Base-by-base conservation (phyloP, 2,329 filamentous ascomycete species). In the Leptodontidium sp. region DNA sequence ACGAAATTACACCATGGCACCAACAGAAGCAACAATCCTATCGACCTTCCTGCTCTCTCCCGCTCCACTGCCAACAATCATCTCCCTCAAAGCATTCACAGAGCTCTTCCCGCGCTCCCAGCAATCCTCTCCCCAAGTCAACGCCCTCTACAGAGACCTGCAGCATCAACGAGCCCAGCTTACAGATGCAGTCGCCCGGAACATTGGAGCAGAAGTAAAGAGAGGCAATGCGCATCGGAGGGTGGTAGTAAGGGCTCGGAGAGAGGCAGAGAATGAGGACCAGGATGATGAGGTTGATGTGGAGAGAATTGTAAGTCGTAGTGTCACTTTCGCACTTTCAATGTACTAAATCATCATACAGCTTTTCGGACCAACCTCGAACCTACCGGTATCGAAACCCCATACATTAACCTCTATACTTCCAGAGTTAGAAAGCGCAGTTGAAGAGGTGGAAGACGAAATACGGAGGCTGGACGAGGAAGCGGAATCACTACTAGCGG, bases 21-120 rank as follows among this genome's bases (percentile, higher is more conserved):
- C 61, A 9, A 90, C 89, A 55, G 94, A 97, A 82, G 84, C 87
- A 66, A 86, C 88, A 35, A 92, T 97, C 72, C 86, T 97, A 63
- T 85, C 85, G 76, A 90, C 91, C 80, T 97, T 95, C 79, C 88
- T 97, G 68, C 86, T 97, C 45, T 85, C 90, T 38, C 92, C 93
- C 14, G 90, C 93, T 8, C 86, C 91, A 35, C 84, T 97, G 47
- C 90, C 91, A 52, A 87, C 90, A 71, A 87, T 94, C 76, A 83
- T 94, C 73, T 90, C 93, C 8, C 85, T 94, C 58, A 85, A 89
- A 67, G 87, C 93, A 72, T 97, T 97, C 82, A 89, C 88, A 53
- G 85, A 90, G 35, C 85, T 95, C 52, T 96, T 97, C 76, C 93
- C 93, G 12, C 87, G 85, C 62, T 80, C 87, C 0, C 73, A 76